Evolutionary conservation across 2,329 filamentous ascomycete species (phyloP).

Genomic region (Xylaria sp.): DNA sequence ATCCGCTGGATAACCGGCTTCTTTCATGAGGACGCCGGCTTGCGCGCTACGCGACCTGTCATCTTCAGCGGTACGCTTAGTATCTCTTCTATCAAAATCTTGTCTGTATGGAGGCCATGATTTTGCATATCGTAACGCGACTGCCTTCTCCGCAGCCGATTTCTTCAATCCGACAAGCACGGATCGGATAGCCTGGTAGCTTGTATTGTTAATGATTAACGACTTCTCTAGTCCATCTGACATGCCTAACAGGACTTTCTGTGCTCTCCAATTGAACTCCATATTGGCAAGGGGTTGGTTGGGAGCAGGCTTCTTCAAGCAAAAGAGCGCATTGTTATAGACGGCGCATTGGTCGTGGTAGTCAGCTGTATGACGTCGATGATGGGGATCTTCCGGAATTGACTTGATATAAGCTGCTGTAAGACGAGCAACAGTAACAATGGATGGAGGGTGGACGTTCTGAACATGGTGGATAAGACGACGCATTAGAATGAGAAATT

Average conservation of each 20-base stretch:
- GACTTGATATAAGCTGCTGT: constrained; percentile 39
- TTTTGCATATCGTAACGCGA: constrained; percentile 53
- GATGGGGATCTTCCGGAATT: constrained; percentile 28
- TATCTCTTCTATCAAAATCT: constrained; percentile 64
- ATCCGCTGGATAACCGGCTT: constrained; percentile 59
- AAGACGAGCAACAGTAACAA: constrained; percentile 41
- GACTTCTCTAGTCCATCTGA: constrained; percentile 55
- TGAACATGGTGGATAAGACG: constrained; percentile 36
- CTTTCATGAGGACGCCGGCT: constrained; percentile 59
- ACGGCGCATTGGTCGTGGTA: constrained; percentile 43
- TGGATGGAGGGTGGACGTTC: constrained; percentile 37
- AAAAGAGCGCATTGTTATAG: constrained; percentile 49
- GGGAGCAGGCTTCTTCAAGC: constrained; percentile 45
- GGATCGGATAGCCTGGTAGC: constrained; percentile 60
- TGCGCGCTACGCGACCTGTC: constrained; percentile 59
- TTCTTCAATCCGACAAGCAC: constrained; percentile 62
- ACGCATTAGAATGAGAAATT: constrained; percentile 36
- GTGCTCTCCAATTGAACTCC: constrained; percentile 62
- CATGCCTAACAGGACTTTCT: constrained; percentile 58
- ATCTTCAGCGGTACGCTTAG: constrained; percentile 55
- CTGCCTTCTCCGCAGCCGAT: constrained; percentile 55
- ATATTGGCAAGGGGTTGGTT: constrained; percentile 45
- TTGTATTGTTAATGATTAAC: constrained; percentile 55
- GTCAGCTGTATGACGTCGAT: constrained; percentile 18
- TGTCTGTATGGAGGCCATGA: constrained; percentile 67